Evolutionary conservation across 2,329 filamentous ascomycete genomes (phyloP).

Genomic region (Calonectria pseudoreteaudii): DNA sequence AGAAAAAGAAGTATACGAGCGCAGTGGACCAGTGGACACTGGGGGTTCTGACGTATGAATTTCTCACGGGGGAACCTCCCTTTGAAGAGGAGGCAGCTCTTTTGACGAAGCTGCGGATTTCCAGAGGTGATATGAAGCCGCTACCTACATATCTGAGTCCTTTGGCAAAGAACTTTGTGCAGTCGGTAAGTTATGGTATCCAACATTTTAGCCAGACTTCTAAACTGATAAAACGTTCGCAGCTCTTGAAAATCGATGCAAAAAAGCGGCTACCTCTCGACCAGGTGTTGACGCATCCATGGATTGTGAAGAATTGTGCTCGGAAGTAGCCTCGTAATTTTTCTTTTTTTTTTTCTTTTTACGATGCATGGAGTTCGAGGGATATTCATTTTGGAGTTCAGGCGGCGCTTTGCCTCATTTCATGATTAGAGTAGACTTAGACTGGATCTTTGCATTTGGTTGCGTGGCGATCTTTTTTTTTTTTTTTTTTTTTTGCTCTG

Average conservation of each 20-base stretch:
- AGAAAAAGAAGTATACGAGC: constrained; percentile 20
- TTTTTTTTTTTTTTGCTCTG: no score
- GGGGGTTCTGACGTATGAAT: constrained; percentile 43
- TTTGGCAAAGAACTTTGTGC: constrained; percentile 32
- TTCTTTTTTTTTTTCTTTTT: no score
- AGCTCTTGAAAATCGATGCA: constrained; percentile 36
- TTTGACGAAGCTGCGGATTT: constrained; percentile 35
- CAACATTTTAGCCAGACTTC: neutral
- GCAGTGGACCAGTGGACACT: constrained; percentile 39
- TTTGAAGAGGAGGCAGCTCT: constrained; percentile 36
- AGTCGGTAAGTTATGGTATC: constrained; percentile 14
- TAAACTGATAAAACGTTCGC: neutral
- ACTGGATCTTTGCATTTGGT: neutral
- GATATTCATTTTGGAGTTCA: neutral
- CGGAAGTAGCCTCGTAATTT: neutral
- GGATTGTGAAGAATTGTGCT: constrained; percentile 36
- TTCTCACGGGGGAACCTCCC: constrained; percentile 37
- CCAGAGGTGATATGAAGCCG: constrained; percentile 34
- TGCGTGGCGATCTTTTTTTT: no score
- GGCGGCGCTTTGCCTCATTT: neutral
- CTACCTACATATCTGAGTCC: constrained; percentile 31
- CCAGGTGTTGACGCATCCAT: constrained; percentile 35
- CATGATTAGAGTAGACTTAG: neutral
- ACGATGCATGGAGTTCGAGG: neutral
- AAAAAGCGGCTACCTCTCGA: constrained; percentile 32